phyloP scores from a whole-genome alignment of 2,329 filamentous ascomycete species.

The Pezicula neosporulosa region DNA sequence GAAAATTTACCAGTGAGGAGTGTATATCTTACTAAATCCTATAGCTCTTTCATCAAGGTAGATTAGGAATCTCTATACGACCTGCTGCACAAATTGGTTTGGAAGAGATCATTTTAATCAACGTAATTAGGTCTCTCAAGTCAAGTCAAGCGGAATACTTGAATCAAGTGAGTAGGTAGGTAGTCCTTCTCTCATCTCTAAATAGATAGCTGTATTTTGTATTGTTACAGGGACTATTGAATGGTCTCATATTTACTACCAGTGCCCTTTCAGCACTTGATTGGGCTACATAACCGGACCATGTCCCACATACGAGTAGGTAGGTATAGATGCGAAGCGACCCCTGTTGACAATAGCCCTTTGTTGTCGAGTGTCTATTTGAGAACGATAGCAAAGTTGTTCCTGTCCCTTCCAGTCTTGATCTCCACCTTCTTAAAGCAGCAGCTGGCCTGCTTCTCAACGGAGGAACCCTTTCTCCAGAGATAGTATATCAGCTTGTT shows the following conservation, averaged over 20 bases:
- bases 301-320: neutral
- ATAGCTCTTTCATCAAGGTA: too few relatives aligned
- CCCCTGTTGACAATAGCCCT: neutral
- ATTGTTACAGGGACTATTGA: neutral
- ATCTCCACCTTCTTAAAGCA: conserved; percentile 74
- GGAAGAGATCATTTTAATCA: too few relatives aligned
- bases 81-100: too few relatives aligned
- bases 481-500: conserved; percentile 85
- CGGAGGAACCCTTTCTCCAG: conserved; percentile 51
- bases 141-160: too few relatives aligned
- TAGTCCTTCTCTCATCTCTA: too few relatives aligned
- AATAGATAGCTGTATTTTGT: too few relatives aligned
- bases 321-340: too few relatives aligned
- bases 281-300: conserved; percentile 7
- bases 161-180: too few relatives aligned
- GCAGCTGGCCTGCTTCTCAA: conserved; percentile 21
- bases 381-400: conserved; percentile 86
- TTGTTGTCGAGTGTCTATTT: conserved; percentile 22
- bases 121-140: too few relatives aligned
- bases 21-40: too few relatives aligned
- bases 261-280: neutral
- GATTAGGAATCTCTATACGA: too few relatives aligned
- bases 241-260: neutral
- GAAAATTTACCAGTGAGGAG: too few relatives aligned
- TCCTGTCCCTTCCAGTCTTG: conserved; percentile 70